Percentiles rank a stretch among this genome's conserved stretches.
phyloP scores from a whole-genome alignment of 2,329 filamentous ascomycete genomes.

The Pyricularia sp. region DNA sequence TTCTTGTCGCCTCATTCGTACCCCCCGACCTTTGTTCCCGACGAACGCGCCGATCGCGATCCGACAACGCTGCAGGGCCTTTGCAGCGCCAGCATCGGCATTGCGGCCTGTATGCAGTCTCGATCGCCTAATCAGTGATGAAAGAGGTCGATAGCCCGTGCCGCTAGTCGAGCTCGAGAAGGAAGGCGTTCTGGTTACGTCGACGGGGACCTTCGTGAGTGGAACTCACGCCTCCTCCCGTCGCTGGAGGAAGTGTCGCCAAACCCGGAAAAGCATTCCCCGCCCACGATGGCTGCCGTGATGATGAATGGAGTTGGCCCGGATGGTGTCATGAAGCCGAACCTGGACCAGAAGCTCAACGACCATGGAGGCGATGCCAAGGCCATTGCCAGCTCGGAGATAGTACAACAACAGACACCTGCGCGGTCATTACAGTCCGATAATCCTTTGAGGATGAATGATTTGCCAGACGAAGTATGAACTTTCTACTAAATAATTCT shows the following conservation, averaged over 20 bases:
- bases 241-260: background rate
- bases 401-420: constrained; percentile 4
- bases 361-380: constrained; percentile 32
- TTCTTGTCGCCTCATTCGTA: background rate
- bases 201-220: background rate
- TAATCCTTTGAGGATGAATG: constrained; percentile 33
- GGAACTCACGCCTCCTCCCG: background rate
- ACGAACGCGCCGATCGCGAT: constrained; percentile 1
- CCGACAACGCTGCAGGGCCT: background rate
- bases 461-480: constrained; percentile 38
- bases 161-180: background rate
- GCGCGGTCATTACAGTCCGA: constrained; percentile 14
- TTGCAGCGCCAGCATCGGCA: background rate
- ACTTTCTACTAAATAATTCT: background rate
- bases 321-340: constrained; percentile 36
- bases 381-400: constrained; percentile 12
- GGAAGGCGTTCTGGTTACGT: background rate
- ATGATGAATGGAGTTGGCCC: constrained; percentile 27
- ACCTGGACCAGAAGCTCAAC: constrained; percentile 38
- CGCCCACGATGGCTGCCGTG: constrained; percentile 7
- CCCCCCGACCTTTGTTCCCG: background rate
- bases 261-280: background rate
- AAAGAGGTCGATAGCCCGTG: background rate
- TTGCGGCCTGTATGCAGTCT: background rate
- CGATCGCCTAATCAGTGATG: background rate